A percentile compares a stretch with the other conserved stretches of the same genome.
Conservation (phyloP, 345 rosid genomes). For the Eucalyptus polyanthemos region DNA sequence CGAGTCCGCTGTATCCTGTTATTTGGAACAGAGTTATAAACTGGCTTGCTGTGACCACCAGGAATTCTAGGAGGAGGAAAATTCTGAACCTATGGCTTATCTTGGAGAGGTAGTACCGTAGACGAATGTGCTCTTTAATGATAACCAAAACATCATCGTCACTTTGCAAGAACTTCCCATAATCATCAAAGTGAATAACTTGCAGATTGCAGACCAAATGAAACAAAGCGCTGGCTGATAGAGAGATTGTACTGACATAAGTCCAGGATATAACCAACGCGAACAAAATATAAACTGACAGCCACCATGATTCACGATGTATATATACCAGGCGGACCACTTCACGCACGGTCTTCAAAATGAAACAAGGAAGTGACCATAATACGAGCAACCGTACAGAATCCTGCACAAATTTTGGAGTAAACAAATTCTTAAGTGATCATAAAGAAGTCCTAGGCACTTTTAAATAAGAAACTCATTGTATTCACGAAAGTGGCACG, state of each 20-base stretch:
- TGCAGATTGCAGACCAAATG: constrained; percentile 89
- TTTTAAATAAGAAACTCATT: neutral
- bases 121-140: constrained; percentile 66
- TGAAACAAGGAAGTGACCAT: constrained; percentile 73
- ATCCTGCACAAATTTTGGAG: constrained; percentile 19
- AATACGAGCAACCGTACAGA: constrained; percentile 45
- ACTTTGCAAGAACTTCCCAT: constrained; percentile 51
- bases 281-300: constrained; percentile 38
- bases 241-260: constrained; percentile 49
- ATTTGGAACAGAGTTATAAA: constrained; percentile 64
- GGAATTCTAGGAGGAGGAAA: constrained; percentile 65
- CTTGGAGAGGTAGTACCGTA: constrained; percentile 71
- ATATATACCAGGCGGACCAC: constrained; percentile 34
- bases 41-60: constrained; percentile 72
- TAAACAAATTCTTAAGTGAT: neutral
- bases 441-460: neutral
- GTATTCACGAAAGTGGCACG: neutral
- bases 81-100: constrained; percentile 95
- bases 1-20: constrained; percentile 51
- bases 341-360: constrained; percentile 57
- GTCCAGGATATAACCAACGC: constrained; percentile 66
- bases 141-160: constrained; percentile 54
- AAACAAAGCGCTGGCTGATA: constrained; percentile 70
- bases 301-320: constrained; percentile 53
- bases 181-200: constrained; percentile 82